These are phyloP conservation scores for Bipolaris cookei DNA, from an alignment of 2,329 filamentous ascomycete genomes.

Conservation along the genomic window DNA sequence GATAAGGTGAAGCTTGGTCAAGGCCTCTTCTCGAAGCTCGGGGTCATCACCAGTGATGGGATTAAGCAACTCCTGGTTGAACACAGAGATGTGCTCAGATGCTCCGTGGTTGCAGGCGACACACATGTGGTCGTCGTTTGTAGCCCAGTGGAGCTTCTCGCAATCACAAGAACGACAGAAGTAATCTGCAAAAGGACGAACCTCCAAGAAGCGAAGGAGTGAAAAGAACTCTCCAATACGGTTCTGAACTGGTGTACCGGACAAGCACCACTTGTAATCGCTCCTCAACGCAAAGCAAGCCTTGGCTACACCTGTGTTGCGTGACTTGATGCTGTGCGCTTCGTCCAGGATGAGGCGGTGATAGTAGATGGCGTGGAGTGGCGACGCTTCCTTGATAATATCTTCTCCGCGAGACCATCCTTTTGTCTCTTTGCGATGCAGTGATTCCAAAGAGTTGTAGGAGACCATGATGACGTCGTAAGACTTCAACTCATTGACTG, in stretches of 20 bases:
- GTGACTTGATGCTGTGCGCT: conserved; percentile 90
- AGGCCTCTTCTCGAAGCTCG: conserved; percentile 69
- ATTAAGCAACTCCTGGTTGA: conserved; percentile 94
- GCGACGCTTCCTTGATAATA: conserved; percentile 76
- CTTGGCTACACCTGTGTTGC: conserved; percentile 89
- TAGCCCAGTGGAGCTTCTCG: conserved; percentile 80
- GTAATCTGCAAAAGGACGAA: conserved; percentile 89
- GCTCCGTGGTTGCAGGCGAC: conserved; percentile 69
- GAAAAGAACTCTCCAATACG: conserved; percentile 98
- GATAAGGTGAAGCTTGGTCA: conserved; percentile 83
- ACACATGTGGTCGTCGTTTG: conserved; percentile 75
- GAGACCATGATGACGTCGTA: conserved; percentile 98
- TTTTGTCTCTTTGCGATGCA: conserved; percentile 90
- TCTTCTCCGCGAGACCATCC: conserved; percentile 83
- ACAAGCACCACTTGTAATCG: conserved; percentile 92
- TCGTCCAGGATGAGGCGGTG: conserved; percentile 95
- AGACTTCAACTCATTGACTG: conserved; percentile 74
- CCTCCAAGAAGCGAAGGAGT: conserved; percentile 85
- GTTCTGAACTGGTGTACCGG: conserved; percentile 94
- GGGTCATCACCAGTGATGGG: conserved; percentile 63
- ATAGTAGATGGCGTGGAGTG: conserved; percentile 83
- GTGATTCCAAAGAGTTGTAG: conserved; percentile 87
- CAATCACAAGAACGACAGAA: conserved; percentile 89
- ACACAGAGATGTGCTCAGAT: conserved; percentile 76
- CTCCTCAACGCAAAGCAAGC: conserved; percentile 91